Evolutionary conservation across 305 asterid species (phyloP).

Genomic region (Euphrasia arctica): DNA sequence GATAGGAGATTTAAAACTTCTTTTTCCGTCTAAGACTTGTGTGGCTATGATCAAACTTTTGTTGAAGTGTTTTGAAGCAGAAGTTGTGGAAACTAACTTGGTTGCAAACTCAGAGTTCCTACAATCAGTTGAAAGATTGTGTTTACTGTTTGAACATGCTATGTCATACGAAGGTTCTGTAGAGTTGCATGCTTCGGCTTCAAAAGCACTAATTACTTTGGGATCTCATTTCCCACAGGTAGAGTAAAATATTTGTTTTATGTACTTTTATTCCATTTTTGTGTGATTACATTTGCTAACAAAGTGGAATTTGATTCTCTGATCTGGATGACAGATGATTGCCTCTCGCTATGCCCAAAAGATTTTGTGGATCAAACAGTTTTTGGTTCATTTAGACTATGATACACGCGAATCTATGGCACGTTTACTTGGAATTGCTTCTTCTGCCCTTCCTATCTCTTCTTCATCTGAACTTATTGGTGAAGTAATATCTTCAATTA

Average conservation of each 20-base stretch:
- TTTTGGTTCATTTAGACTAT: slow-evolving; percentile 71
- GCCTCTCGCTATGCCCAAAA: slow-evolving; percentile 75
- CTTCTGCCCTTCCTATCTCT: slow-evolving; percentile 64
- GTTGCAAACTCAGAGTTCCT: slow-evolving; percentile 45
- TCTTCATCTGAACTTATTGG: slow-evolving; percentile 60
- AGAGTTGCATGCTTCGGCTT: slow-evolving; percentile 90
- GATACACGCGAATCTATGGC: slow-evolving; percentile 93
- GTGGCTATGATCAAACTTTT: slow-evolving; percentile 85
- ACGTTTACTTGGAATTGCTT: slow-evolving; percentile 91
- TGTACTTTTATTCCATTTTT: slow-evolving; percentile 22
- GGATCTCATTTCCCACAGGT: slow-evolving; percentile 86
- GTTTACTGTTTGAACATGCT: slow-evolving; percentile 79
- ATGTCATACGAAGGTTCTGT: slow-evolving; percentile 89
- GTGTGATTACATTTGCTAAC: slow-evolving; percentile 19
- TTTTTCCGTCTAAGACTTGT: slow-evolving; percentile 72
- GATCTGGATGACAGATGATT: slow-evolving; percentile 59
- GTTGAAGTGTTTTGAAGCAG: slow-evolving; percentile 90
- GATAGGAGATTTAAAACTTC: slow-evolving; percentile 52
- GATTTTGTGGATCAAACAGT: slow-evolving; percentile 81
- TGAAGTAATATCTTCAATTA: slow-evolving; percentile 61
- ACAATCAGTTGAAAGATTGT: slow-evolving; percentile 56
- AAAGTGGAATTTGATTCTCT: slow-evolving; percentile 24
- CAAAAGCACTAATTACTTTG: slow-evolving; percentile 82
- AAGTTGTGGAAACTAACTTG: slow-evolving; percentile 46
- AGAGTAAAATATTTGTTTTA: slow-evolving; percentile 25